These are phyloP conservation scores for Colletotrichum trifolii DNA, from an alignment of 2,329 filamentous ascomycete species.

Conservation along the genomic window DNA sequence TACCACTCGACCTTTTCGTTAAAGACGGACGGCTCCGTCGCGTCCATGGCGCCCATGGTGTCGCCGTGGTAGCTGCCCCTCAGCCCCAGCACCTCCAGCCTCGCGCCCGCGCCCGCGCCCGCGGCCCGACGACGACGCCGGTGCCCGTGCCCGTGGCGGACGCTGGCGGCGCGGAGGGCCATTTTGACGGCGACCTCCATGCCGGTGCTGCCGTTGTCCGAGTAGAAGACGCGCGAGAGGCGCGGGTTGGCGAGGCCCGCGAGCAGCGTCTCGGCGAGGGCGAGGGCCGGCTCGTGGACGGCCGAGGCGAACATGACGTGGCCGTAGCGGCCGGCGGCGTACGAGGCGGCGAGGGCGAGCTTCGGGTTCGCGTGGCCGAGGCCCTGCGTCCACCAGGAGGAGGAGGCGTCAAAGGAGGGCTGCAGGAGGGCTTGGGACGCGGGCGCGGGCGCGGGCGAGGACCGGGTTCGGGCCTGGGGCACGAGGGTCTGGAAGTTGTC, in stretches of 20 bases:
- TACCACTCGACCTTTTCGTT: conserved; percentile 93
- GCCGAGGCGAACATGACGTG: conserved; percentile 89
- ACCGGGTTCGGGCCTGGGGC: background rate
- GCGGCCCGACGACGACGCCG: too few relatives aligned
- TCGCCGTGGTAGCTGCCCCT: conserved; percentile 89
- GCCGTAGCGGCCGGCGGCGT: conserved; percentile 85
- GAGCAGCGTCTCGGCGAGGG: conserved; percentile 74
- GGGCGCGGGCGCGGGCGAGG: background rate
- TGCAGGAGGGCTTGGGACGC: conserved; percentile 56
- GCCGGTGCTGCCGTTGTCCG: conserved; percentile 85
- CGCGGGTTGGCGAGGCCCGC: conserved; percentile 70
- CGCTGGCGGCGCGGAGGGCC: conserved; percentile 76
- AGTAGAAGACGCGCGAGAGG: conserved; percentile 80
- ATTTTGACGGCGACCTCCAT: conserved; percentile 89
- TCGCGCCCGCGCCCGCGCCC: conserved; percentile 60
- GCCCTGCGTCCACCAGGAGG: conserved; percentile 93
- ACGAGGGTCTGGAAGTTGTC: conserved; percentile 77
- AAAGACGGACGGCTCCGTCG: conserved; percentile 78
- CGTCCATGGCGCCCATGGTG: conserved; percentile 90
- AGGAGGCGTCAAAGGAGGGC: conserved; percentile 83
- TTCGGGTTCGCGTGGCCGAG: conserved; percentile 81
- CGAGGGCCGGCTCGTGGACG: conserved; percentile 81
- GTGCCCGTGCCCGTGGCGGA: conserved; percentile 69
- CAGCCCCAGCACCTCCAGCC: conserved; percentile 77
- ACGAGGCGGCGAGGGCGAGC: conserved; percentile 79